These are phyloP conservation scores for Kwoniella bestiolae DNA, from an alignment of 768 basidiomycete species.

Conservation along the genomic window DNA sequence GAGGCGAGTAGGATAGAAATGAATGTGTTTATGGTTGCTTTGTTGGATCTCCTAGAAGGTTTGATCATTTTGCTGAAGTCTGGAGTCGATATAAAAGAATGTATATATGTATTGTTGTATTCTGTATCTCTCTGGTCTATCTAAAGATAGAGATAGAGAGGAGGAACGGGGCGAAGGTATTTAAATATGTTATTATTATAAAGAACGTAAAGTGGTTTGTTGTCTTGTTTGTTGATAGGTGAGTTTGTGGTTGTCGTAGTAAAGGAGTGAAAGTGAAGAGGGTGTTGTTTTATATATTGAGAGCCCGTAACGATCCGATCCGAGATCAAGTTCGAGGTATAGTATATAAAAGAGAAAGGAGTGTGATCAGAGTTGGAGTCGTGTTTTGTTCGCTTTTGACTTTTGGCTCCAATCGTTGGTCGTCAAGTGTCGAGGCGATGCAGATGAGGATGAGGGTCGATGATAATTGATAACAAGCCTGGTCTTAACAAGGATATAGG, in stretches of 20 bases:
- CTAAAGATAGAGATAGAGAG: not conserved
- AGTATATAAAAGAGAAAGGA: constrained; percentile 4
- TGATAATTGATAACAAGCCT: constrained; percentile 1
- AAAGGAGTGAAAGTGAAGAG: not conserved
- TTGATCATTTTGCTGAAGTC: constrained; percentile 11
- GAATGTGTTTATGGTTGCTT: constrained; percentile 8
- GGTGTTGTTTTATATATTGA: not conserved
- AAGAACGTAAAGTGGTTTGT: not conserved
- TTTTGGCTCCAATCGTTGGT: constrained; percentile 2
- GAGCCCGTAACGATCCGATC: constrained; percentile 11
- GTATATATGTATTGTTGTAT: not conserved
- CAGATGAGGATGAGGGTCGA: not conserved
- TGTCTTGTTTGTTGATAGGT: not conserved
- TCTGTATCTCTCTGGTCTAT: not conserved
- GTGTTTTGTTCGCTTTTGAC: not conserved
- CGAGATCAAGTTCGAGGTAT: not conserved
- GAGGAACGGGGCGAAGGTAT: not conserved
- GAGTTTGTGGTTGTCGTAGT: not conserved
- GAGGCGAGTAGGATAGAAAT: constrained; percentile 9
- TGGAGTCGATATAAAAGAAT: too few species aligned
- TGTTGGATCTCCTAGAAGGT: not conserved
- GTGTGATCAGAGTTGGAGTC: not conserved
- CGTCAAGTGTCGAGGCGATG: constrained; percentile 7
- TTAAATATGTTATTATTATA: not conserved
- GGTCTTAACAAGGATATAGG: not conserved